Percentiles rank a stretch among this genome's conserved stretches.
phyloP scores from a whole-genome alignment of 139 green algal genomes.

The Gonium pectorale region DNA sequence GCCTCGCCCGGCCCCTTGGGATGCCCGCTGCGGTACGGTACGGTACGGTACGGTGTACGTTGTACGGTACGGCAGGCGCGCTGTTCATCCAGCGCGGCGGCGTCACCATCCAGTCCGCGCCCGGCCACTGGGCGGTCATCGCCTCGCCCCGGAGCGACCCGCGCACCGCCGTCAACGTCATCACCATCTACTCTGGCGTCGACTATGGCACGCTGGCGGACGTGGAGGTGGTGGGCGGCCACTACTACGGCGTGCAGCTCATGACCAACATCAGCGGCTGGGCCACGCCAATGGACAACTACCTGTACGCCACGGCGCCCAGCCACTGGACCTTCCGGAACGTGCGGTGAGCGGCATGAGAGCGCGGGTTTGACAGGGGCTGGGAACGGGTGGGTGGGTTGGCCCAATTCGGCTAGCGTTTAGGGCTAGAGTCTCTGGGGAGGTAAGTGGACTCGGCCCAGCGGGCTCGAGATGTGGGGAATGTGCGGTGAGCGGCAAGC shows the following conservation, averaged over 20 bases:
- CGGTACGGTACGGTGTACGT: no score
- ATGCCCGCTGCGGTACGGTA: no score
- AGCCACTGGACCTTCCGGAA: slow-evolving; percentile 17
- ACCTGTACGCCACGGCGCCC: neutral
- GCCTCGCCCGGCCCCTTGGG: no score
- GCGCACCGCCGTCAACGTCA: slow-evolving; percentile 16
- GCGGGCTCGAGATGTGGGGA: no score
- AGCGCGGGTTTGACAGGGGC: no score
- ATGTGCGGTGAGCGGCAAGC: no score
- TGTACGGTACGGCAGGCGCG: no score
- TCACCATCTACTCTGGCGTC: slow-evolving; percentile 21
- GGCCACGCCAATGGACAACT: neutral
- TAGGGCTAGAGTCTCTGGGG: no score
- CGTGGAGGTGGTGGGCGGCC: slow-evolving; percentile 34
- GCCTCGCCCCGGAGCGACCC: slow-evolving; percentile 19
- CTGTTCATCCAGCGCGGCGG: neutral
- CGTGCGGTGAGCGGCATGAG: slow-evolving; percentile 27
- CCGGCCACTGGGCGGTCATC: slow-evolving; percentile 28
- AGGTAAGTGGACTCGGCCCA: no score
- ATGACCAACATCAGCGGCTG: slow-evolving; percentile 5
- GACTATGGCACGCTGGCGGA: slow-evolving; percentile 15
- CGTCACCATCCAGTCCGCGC: slow-evolving; percentile 31
- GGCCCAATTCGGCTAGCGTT: no score
- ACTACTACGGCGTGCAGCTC: slow-evolving; percentile 41
- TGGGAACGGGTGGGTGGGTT: no score